Base-by-base conservation (phyloP, 2,329 filamentous ascomycete genomes). In the Diaporthe aspalathi region DNA sequence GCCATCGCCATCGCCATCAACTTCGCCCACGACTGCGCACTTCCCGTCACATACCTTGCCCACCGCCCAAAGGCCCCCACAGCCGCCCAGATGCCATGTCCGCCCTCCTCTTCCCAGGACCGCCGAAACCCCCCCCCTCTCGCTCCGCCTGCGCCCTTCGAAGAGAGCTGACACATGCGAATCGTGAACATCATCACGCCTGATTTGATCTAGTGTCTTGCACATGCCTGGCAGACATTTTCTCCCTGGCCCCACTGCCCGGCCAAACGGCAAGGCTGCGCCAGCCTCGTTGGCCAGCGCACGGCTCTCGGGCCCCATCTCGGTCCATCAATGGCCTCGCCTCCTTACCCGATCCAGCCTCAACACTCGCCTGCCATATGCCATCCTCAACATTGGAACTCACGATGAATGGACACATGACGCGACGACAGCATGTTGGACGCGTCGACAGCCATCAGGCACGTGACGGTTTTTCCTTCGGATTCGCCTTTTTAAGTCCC, bases 301-400 rank as follows among this genome's bases (percentile, higher is more conserved):
- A n/a, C n/a, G n/a, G n/a, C n/a, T n/a, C n/a, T n/a, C n/a, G n/a
- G n/a, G n/a, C n/a, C n/a, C n/a, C n/a, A n/a, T n/a, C n/a, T n/a
- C n/a, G n/a, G n/a, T 24, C 43, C 20, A 4, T 3, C 45, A n/a
- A 63, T 27, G 16, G n/a, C 43, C 29, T 65, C 60, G 35, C 14
- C 29, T 20, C 29, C 60, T 20, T 65, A 6, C 60, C 29, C 45
- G n/a, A 38, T 65, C 38, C 14, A 49, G 60, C 45, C 45, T 20
- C 6, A 29, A 17, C 17, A 24, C n/a, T 35, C n/a, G 12, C 54
- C 40, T 7, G 5, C 35, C 2, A 24, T 14, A 1, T 49, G 35
- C 12, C 32, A 29, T 65, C 60, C n/a, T 65, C 60, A n/a, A n/a
- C n/a, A n/a, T n/a, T n/a, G n/a, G n/a, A 65, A 3, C 8, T 29